A percentile compares a stretch with the other conserved stretches of the same genome.
Conservation (phyloP, 2,329 filamentous ascomycete species). For the Aureobasidium subglaciale region DNA sequence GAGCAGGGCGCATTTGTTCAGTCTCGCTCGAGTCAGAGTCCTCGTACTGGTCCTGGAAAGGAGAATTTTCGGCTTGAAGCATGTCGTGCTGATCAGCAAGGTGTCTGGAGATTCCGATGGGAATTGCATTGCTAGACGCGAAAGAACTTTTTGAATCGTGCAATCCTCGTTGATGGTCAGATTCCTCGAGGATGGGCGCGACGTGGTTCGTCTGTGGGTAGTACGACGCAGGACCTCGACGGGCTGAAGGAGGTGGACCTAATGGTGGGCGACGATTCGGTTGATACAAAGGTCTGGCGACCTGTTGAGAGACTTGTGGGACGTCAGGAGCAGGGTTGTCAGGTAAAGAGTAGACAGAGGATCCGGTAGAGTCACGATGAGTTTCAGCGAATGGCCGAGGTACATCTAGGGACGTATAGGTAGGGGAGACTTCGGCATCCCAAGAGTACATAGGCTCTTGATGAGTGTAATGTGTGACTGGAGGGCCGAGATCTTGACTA, state of each 20-base stretch:
- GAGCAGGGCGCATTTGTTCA: slow-evolving; percentile 30
- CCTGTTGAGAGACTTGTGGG: slow-evolving; percentile 28
- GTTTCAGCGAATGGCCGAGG: slow-evolving; percentile 32
- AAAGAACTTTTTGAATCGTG: slow-evolving; percentile 35
- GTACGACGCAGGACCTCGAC: slow-evolving; percentile 42
- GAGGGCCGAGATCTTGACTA: slow-evolving; percentile 1
- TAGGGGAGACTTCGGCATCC: slow-evolving; percentile 24
- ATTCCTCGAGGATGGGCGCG: slow-evolving; percentile 43
- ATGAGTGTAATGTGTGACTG: not conserved
- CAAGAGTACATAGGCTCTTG: slow-evolving; percentile 12
- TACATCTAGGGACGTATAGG: slow-evolving; percentile 22
- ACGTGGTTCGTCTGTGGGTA: slow-evolving; percentile 43
- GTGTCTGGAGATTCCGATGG: slow-evolving; percentile 30
- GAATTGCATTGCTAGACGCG: slow-evolving; percentile 44
- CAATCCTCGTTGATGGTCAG: slow-evolving; percentile 28
- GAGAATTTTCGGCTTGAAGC: slow-evolving; percentile 7
- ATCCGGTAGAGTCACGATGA: slow-evolving; percentile 31
- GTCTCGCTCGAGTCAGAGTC: slow-evolving; percentile 17
- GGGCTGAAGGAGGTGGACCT: slow-evolving; percentile 42
- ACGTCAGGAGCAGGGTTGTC: slow-evolving; percentile 33
- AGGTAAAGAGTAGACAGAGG: slow-evolving; percentile 35
- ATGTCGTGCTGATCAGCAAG: slow-evolving; percentile 18
- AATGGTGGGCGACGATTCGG: slow-evolving; percentile 34
- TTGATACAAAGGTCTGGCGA: slow-evolving; percentile 20
- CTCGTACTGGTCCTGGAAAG: slow-evolving; percentile 8